Conservation (phyloP, 1,284 basidiomycete species). For the Ceratobasidium sp. region DNA sequence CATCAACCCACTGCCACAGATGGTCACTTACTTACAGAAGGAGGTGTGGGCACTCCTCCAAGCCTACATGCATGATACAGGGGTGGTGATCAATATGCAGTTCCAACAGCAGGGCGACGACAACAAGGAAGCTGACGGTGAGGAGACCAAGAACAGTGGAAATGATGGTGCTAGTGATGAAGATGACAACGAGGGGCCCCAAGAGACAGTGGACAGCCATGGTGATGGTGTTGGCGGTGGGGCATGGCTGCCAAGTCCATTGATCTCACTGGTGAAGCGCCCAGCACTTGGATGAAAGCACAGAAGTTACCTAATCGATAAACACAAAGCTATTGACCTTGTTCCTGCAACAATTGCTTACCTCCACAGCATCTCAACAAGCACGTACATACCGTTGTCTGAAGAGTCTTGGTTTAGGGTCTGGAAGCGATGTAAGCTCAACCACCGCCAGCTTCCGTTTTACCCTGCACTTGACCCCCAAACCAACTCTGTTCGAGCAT, state of each 20-base stretch:
- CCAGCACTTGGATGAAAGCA: background rate
- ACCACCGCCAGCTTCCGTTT: background rate
- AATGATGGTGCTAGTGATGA: too few relatives aligned
- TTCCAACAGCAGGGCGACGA: too few relatives aligned
- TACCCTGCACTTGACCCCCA: background rate
- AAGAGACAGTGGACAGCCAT: background rate
- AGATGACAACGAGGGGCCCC: too few relatives aligned
- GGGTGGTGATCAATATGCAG: background rate
- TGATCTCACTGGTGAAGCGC: constrained; percentile 10
- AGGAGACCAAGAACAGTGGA: too few relatives aligned
- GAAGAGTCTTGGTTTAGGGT: background rate
- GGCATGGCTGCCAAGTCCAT: background rate
- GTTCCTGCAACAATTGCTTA: background rate
- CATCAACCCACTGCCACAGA: constrained; percentile 22
- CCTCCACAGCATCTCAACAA: background rate
- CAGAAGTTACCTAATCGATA: background rate
- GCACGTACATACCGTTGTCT: too few relatives aligned
- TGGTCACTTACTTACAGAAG: constrained; percentile 36
- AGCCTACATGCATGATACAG: background rate
- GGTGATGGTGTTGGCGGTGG: background rate
- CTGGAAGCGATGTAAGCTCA: background rate
- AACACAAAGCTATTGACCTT: background rate
- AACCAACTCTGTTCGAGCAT: background rate
- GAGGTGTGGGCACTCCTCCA: background rate
- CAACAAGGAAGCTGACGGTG: too few relatives aligned